Percentiles rank a stretch among this genome's conserved stretches.
These are phyloP conservation scores for Venturia asperata DNA, from an alignment of 2,329 filamentous ascomycete species.

Conservation along the genomic window DNA sequence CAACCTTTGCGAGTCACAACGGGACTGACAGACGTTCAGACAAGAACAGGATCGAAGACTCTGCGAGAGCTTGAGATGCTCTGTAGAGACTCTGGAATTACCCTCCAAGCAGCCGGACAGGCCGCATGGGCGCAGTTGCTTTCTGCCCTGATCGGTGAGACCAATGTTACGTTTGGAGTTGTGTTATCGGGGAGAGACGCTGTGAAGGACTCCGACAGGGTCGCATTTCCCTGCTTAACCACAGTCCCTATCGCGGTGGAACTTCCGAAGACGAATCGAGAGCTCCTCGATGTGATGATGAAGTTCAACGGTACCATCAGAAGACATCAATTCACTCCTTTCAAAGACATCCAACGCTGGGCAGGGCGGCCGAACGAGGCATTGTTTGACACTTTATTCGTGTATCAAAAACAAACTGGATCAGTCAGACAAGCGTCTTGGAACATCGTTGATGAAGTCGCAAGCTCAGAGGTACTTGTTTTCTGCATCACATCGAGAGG, in stretches of 20 bases:
- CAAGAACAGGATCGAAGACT: conserved; percentile 22
- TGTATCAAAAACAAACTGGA: conserved; percentile 60
- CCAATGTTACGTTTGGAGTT: conserved; percentile 66
- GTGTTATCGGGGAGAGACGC: conserved; percentile 67
- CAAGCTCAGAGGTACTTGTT: conserved; percentile 53
- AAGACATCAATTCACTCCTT: conserved; percentile 63
- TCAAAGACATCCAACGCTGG: conserved; percentile 66
- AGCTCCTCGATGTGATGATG: conserved; percentile 58
- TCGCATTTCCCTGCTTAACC: conserved; percentile 71
- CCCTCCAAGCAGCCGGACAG: conserved; percentile 68
- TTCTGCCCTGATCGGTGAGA: conserved; percentile 68
- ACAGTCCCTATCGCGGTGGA: conserved; percentile 67
- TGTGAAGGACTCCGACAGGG: conserved; percentile 41
- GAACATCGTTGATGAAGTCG: conserved; percentile 57
- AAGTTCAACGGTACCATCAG: conserved; percentile 56
- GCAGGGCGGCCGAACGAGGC: conserved; percentile 56
- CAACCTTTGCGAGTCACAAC: conserved; percentile 48
- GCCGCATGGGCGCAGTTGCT: conserved; percentile 72
- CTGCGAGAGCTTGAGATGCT: conserved; percentile 46
- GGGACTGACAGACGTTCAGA: not conserved
- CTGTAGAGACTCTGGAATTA: conserved; percentile 55
- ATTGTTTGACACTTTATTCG: conserved; percentile 79
- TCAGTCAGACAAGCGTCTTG: conserved; percentile 40
- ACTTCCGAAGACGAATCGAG: conserved; percentile 47
- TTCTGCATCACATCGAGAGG: not conserved